Evolutionary conservation across 192 early-diverging fungal genomes (phyloP).

Genomic region (Coemansia umbellata): DNA sequence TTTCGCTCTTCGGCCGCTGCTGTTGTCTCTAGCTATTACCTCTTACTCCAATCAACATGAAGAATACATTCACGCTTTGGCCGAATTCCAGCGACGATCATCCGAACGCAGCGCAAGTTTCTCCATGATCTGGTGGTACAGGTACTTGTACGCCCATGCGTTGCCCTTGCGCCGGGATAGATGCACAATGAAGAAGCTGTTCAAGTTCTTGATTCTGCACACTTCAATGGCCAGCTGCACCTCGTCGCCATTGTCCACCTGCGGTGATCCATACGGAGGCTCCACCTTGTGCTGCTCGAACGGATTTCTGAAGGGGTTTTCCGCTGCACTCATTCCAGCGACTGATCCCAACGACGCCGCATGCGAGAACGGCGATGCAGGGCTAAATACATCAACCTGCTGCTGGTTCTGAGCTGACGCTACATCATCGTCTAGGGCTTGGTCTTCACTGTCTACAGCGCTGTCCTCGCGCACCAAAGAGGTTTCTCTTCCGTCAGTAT

Average conservation of each 20-base stretch:
- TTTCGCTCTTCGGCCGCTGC: too few species aligned
- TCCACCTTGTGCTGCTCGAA: conserved; percentile 22
- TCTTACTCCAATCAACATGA: too few species aligned
- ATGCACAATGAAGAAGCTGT: conserved; percentile 70
- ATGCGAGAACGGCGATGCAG: conserved; percentile 40
- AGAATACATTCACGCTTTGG: background rate
- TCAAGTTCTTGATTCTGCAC: conserved; percentile 87
- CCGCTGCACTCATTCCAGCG: conserved; percentile 7
- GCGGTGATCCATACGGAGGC: conserved; percentile 41
- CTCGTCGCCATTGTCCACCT: conserved; percentile 66
- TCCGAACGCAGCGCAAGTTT: conserved; percentile 42
- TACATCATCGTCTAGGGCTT: too few species aligned
- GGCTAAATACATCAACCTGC: background rate
- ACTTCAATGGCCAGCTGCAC: conserved; percentile 86
- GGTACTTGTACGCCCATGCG: conserved; percentile 74
- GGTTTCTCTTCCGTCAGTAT: background rate
- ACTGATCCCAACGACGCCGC: conserved; percentile 35
- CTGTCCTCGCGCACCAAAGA: background rate
- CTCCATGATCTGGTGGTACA: conserved; percentile 60
- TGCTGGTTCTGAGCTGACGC: too few species aligned
- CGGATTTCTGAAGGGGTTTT: conserved; percentile 29
- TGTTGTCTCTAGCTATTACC: too few species aligned
- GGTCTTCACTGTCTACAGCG: background rate
- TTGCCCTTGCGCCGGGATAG: conserved; percentile 70
- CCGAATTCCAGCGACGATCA: conserved; percentile 24